phyloP scores from a whole-genome alignment of 495 filamentous ascomycete species.

The Penicillium egyptiacum region DNA sequence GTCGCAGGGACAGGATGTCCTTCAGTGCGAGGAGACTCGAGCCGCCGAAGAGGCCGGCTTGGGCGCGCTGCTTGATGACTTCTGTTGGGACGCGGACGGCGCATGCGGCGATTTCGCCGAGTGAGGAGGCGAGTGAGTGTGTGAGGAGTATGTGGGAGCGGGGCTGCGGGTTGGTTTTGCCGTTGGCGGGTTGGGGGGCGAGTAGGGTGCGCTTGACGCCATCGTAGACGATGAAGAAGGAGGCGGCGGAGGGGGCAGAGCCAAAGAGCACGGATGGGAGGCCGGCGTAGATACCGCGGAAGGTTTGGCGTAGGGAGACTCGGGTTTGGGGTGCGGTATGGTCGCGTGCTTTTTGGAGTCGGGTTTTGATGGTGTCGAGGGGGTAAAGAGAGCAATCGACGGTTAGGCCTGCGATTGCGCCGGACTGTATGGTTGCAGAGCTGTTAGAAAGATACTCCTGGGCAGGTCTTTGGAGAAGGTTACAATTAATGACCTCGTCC shows the following conservation, averaged over 20 bases:
- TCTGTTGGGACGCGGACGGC: constrained; percentile 92
- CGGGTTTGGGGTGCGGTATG: constrained; percentile 58
- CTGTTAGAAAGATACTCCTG: constrained; percentile 6
- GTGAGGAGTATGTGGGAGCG: constrained; percentile 44
- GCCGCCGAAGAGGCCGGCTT: constrained; percentile 70
- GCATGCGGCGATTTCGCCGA: constrained; percentile 92
- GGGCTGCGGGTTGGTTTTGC: constrained; percentile 24
- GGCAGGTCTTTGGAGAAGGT: background rate
- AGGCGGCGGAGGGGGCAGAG: constrained; percentile 92
- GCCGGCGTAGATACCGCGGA: constrained; percentile 73
- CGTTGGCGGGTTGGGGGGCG: constrained; percentile 11
- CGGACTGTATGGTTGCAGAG: constrained; percentile 55
- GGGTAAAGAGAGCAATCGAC: constrained; percentile 90
- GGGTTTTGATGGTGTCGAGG: constrained; percentile 89
- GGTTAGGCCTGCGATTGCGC: constrained; percentile 79
- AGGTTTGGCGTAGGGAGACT: constrained; percentile 47
- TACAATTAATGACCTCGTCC: constrained; percentile 49
- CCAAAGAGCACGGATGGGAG: constrained; percentile 67
- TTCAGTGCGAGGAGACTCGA: constrained; percentile 55
- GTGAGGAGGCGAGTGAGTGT: constrained; percentile 84
- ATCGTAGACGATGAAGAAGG: constrained; percentile 98
- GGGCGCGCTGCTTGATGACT: constrained; percentile 94
- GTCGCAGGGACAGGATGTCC: constrained; percentile 62
- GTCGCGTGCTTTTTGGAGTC: constrained; percentile 82
- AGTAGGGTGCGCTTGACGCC: constrained; percentile 64